Evolutionary conservation across 768 basidiomycete genomes (phyloP), one percentile per base, ranked within the genome.

Genomic region (Polyporus arcularius): DNA sequence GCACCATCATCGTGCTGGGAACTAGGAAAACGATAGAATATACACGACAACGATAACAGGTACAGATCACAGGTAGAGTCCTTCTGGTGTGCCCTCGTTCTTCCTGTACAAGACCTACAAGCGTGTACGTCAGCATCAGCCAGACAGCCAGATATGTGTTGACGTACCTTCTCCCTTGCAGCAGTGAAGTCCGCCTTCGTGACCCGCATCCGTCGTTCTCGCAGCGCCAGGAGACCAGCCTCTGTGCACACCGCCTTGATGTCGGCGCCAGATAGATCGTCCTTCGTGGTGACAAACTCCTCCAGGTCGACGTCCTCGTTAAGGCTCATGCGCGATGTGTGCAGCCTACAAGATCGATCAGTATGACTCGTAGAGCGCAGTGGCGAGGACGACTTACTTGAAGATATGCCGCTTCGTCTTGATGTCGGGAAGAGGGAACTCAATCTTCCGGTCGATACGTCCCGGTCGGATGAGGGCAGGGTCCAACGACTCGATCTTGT

Each of bases 371-470:
- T 43, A 26, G 21, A 1, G 32, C 32, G 52, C 16, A 45, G 35
- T 15, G 18, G 53, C 28, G 30, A 38, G 49, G 32, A 38, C 40
- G 39, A 43, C 80, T 55, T 64, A 90, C 90, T 87, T 84, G 88
- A 99, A 98, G 73, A 99, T 99, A 74, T 97, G 96, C 14, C 96
- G 90, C 74, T 99, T 99, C 53, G 97, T 98, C 82, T 99, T 99
- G 64, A 96, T 87, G 69, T 99, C 97, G 14, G 97, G 97, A 35
- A 98, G 77, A 15, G 95, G 96, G 80, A 96, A 97, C 73, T 97
- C 97, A 53, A 99, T 99, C 80, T 99, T 99, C 55, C 97, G 86
- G 70, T 99, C 97, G 64, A 99, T 98, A 70, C 97, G 94, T 49
- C 97, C 97, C 5, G 97, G 97, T 53, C 97, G 92, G 70, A 99